phyloP scores from a whole-genome alignment of 208 protist species.

The Leishmania gerbilli region DNA sequence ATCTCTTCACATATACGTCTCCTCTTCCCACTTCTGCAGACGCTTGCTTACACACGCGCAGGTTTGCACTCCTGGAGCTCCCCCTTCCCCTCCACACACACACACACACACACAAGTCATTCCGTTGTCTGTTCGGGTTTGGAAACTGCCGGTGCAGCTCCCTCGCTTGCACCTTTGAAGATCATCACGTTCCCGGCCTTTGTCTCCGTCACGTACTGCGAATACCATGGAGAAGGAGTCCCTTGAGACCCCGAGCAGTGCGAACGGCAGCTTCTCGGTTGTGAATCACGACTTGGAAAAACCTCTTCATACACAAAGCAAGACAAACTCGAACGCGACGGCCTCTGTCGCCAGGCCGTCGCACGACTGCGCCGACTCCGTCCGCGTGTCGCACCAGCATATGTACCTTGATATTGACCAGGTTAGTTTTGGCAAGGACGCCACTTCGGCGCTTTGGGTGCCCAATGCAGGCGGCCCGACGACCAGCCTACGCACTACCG shows the following conservation, averaged over 20 bases:
- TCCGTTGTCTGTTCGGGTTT: not conserved
- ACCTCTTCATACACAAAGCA: not conserved
- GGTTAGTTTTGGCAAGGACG: not conserved
- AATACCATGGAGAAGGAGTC: not conserved
- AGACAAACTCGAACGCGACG: not conserved
- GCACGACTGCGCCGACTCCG: not conserved
- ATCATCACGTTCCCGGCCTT: not conserved
- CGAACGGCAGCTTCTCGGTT: not conserved
- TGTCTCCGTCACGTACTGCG: not conserved
- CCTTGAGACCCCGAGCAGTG: not conserved
- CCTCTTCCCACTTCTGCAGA: not conserved
- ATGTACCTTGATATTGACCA: not conserved
- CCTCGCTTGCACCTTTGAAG: not conserved
- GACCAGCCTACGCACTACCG: not conserved
- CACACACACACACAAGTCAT: not conserved
- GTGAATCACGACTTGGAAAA: not conserved
- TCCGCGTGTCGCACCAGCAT: not conserved
- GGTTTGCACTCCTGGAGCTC: not conserved
- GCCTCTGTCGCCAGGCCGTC: not conserved
- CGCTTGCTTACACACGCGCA: not conserved
- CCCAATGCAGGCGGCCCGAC: not conserved
- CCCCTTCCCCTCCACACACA: not conserved
- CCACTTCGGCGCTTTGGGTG: not conserved
- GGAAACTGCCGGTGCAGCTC: not conserved
- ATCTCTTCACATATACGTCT: too few species aligned